Percentiles rank a stretch among this genome's conserved stretches.
These are phyloP conservation scores for Termitomyces sp. DNA, from an alignment of 768 basidiomycete species.

Conservation along the genomic window DNA sequence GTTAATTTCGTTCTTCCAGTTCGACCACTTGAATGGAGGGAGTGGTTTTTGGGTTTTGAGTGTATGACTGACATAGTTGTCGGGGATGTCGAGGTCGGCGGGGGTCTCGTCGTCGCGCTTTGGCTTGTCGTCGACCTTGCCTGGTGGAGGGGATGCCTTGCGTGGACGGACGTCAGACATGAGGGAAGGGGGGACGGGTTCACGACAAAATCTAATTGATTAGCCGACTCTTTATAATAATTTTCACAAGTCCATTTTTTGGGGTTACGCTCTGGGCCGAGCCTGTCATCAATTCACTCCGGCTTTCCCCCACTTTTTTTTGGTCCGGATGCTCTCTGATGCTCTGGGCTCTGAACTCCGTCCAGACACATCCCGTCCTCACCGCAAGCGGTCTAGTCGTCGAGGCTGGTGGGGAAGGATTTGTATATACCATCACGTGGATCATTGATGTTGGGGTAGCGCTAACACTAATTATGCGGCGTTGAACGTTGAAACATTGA, in stretches of 20 bases:
- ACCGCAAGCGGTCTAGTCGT: not conserved
- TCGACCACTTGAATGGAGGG: slow-evolving; percentile 65
- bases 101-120: slow-evolving; percentile 29
- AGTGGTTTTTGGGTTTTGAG: slow-evolving; percentile 65
- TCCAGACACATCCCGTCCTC: not conserved
- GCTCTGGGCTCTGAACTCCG: not conserved
- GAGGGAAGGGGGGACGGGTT: slow-evolving; percentile 11
- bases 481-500: too few species aligned
- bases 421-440: not conserved
- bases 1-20: slow-evolving; percentile 61
- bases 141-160: slow-evolving; percentile 20
- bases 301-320: slow-evolving; percentile 7
- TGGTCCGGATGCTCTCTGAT: not conserved
- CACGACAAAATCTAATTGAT: slow-evolving; percentile 6
- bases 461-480: too few species aligned
- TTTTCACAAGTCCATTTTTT: slow-evolving; percentile 19
- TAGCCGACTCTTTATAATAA: slow-evolving; percentile 18
- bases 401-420: not conserved
- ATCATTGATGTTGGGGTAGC: not conserved
- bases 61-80: slow-evolving; percentile 81
- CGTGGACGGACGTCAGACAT: slow-evolving; percentile 31
- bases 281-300: slow-evolving; percentile 10
- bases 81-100: slow-evolving; percentile 63
- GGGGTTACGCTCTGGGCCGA: slow-evolving; percentile 16
- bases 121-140: slow-evolving; percentile 15